phyloP scores from a whole-genome alignment of 768 basidiomycete genomes.

The Agrocybe pediades region DNA sequence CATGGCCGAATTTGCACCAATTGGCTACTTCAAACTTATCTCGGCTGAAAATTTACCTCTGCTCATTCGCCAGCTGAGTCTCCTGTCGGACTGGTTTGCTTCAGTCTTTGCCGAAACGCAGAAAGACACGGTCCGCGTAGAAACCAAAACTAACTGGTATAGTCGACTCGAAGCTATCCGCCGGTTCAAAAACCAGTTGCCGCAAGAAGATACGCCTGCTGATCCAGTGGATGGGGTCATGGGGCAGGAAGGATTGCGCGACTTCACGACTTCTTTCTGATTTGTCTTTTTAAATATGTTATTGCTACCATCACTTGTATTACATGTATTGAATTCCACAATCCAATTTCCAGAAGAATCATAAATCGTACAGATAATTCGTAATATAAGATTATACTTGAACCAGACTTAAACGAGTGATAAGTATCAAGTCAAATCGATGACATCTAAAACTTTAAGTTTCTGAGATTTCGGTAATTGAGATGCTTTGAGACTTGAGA shows the following conservation, averaged over 20 bases:
- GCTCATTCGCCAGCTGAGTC: slow-evolving; percentile 85
- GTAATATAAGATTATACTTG: not conserved
- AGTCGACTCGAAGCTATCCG: slow-evolving; percentile 77
- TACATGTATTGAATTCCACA: too few relatives aligned
- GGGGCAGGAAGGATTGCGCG: slow-evolving; percentile 52
- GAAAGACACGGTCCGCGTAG: slow-evolving; percentile 66
- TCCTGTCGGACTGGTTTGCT: slow-evolving; percentile 90
- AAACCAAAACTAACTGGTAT: slow-evolving; percentile 91
- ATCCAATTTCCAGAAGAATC: too few relatives aligned
- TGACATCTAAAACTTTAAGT: not conserved
- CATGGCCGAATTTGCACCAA: slow-evolving; percentile 93
- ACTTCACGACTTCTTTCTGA: slow-evolving; percentile 60
- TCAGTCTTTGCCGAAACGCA: slow-evolving; percentile 79
- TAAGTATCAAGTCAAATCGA: not conserved
- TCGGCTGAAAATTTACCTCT: slow-evolving; percentile 85
- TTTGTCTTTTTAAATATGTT: slow-evolving; percentile 16
- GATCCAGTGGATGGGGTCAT: slow-evolving; percentile 42
- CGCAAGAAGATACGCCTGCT: slow-evolving; percentile 22
- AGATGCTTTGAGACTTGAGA: not conserved
- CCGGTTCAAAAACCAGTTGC: slow-evolving; percentile 55
- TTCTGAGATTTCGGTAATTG: not conserved
- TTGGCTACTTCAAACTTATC: slow-evolving; percentile 93
- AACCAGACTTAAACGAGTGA: not conserved
- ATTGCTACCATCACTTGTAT: slow-evolving; percentile 8
- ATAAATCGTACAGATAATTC: not conserved